Conservation (phyloP, 352 stramenopile genomes). For the Thalassiosira exigua region DNA sequence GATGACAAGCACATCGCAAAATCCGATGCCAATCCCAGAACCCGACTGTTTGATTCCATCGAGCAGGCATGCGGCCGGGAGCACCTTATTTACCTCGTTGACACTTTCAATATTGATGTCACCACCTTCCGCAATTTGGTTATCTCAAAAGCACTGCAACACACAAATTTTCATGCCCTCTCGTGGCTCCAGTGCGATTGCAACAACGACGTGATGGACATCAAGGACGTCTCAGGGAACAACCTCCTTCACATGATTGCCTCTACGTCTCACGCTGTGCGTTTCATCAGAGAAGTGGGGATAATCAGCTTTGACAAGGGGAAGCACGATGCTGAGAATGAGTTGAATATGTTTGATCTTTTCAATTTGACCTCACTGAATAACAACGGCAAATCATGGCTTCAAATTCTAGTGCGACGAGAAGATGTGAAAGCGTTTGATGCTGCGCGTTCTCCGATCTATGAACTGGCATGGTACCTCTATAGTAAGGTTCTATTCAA, state of each 20-base stretch:
- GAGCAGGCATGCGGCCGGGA: constrained; percentile 20
- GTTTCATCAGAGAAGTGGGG: constrained; percentile 27
- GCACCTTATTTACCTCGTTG: constrained; percentile 26
- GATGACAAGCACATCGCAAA: constrained; percentile 34
- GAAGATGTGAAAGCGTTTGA: constrained; percentile 14
- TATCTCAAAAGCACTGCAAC: constrained; percentile 16
- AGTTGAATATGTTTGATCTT: not conserved
- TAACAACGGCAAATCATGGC: constrained; percentile 12
- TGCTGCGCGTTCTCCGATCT: not conserved
- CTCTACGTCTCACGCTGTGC: not conserved
- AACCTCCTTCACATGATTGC: constrained; percentile 43
- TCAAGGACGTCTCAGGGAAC: constrained; percentile 25
- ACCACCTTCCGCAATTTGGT: constrained; percentile 21
- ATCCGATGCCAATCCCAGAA: constrained; percentile 10
- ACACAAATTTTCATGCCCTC: constrained; percentile 25
- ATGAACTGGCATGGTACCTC: not conserved
- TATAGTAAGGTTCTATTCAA: not conserved
- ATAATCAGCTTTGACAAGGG: not conserved
- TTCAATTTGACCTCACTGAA: too few species aligned
- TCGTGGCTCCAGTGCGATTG: constrained; percentile 34
- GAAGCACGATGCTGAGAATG: not conserved
- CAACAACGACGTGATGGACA: constrained; percentile 4
- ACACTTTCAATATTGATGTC: constrained; percentile 27
- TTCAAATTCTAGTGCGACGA: constrained; percentile 5
- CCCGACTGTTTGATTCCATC: constrained; percentile 28